Evolutionary conservation across 2,329 filamentous ascomycete species (phyloP), one percentile per base, ranked within the genome.

Genomic region (Tympanopsis confertula): DNA sequence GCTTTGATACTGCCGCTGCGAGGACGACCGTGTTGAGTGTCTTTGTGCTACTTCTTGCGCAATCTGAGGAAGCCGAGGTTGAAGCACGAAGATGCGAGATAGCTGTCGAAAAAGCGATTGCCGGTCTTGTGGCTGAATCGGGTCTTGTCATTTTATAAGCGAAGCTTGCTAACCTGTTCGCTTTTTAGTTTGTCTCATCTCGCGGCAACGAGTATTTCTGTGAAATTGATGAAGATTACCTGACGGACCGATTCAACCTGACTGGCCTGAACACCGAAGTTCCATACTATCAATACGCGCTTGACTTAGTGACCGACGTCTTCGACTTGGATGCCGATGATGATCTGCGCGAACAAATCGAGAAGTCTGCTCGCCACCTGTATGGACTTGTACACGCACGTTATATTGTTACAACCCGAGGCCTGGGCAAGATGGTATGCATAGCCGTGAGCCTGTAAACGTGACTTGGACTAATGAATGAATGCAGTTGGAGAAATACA

Each of bases 281-380:
- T 13, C 86, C 94, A 54, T 95, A 96, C 68, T 98, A 98, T 54
- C 91, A 98, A 62, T 95, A 98, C 74, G 91, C 91, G 13, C 74
- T 98, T 35, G 91, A 98, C 56, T 77, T 98, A 13, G 86, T 98
- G 41, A 98, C 91, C 37, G 91, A 98, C 53, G 89, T 96, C 36
- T 98, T 98, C 61, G 91, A 98, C 55, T 80, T 96, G 53, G 91
- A 98, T 60, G 95, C 91, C 63, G 89, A 96, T 57, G 91, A 98
- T 59, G 89, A 96, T 51, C 93, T 96, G 79, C 78, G 91, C 45
- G 91, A 96, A 66, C 86, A 88, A 44, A 96, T 98, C 46, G 91
- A 98, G 63, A 96, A 95, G 64, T 94, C 87, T 28, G 91, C 91
- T 3, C 74, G 91, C 44, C 91, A 96, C 58, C 72, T 98, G 1